Conservation (phyloP, 2,329 filamentous ascomycete species). For the Diaporthe helianthi region DNA sequence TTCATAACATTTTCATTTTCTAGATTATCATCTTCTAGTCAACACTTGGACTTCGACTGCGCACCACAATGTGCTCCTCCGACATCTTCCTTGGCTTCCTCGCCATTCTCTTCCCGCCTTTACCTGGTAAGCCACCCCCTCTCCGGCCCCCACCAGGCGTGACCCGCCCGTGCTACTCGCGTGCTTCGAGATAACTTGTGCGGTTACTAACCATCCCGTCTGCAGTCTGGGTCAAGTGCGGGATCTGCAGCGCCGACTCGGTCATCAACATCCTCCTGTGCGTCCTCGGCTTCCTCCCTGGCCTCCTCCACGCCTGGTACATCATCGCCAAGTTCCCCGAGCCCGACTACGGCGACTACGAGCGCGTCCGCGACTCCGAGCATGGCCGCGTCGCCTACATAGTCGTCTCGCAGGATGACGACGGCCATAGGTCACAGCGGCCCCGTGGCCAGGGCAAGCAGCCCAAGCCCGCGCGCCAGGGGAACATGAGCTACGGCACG, state of each 20-base stretch:
- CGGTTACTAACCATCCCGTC: conserved; percentile 42
- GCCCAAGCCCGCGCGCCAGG: conserved; percentile 44
- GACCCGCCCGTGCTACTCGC: background rate
- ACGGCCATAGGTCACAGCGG: conserved; percentile 42
- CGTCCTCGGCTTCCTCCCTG: conserved; percentile 79
- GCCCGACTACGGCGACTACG: conserved; percentile 68
- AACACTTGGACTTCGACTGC: background rate
- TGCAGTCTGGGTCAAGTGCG: conserved; percentile 93
- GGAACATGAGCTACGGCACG: conserved; percentile 57
- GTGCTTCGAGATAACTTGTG: background rate
- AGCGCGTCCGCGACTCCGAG: conserved; percentile 64
- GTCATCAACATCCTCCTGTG: conserved; percentile 95
- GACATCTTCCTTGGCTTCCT: conserved; percentile 70
- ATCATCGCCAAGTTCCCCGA: conserved; percentile 94
- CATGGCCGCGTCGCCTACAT: conserved; percentile 76
- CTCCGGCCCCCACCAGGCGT: background rate
- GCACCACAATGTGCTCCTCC: conserved; percentile 59
- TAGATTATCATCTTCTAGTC: background rate
- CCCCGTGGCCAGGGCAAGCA: conserved; percentile 46
- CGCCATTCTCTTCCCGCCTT: conserved; percentile 70
- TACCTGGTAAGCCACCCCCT: conserved; percentile 60
- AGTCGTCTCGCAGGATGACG: conserved; percentile 64
- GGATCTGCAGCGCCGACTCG: conserved; percentile 90
- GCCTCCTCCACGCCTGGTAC: conserved; percentile 96
- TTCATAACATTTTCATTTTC: background rate